Evolutionary conservation across 768 basidiomycete species (phyloP).

Genomic region (Strobilomyces confusus): DNA sequence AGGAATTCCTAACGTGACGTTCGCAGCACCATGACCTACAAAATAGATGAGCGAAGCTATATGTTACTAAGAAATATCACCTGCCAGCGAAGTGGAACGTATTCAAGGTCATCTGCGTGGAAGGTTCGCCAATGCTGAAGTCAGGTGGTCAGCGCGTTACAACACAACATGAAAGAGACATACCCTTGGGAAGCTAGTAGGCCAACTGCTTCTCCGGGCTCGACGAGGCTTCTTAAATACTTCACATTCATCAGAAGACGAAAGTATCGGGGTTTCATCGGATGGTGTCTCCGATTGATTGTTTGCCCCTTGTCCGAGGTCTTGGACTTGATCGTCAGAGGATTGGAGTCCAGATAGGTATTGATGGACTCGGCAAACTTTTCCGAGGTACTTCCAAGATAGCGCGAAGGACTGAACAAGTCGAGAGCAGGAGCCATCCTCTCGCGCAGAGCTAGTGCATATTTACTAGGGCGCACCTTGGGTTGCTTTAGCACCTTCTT

Average conservation of each 20-base stretch:
- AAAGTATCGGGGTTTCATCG: slow-evolving; percentile 58
- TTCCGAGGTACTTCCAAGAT: slow-evolving; percentile 90
- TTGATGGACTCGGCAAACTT: slow-evolving; percentile 79
- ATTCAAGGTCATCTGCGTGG: slow-evolving; percentile 99
- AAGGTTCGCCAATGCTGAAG: slow-evolving; percentile 91
- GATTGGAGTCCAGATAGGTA: slow-evolving; percentile 75
- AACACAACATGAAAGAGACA: slow-evolving; percentile 20
- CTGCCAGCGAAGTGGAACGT: slow-evolving; percentile 98
- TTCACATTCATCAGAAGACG: slow-evolving; percentile 82
- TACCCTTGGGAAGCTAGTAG: slow-evolving; percentile 96
- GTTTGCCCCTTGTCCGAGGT: slow-evolving; percentile 35
- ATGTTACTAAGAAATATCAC: slow-evolving; percentile 18
- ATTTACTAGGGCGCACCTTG: slow-evolving; percentile 38
- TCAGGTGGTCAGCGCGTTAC: not conserved
- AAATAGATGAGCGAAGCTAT: slow-evolving; percentile 2
- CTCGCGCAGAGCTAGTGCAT: slow-evolving; percentile 48
- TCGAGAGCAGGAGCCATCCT: slow-evolving; percentile 71
- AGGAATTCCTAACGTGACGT: slow-evolving; percentile 98
- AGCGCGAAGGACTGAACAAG: slow-evolving; percentile 70
- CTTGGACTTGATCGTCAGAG: slow-evolving; percentile 45
- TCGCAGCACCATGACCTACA: slow-evolving; percentile 96
- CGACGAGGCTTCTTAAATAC: slow-evolving; percentile 90
- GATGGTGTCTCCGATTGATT: slow-evolving; percentile 43
- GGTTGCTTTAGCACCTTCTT: slow-evolving; percentile 84
- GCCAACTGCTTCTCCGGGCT: slow-evolving; percentile 98